Base-by-base conservation (phyloP, 805 yeast species). In the Candida gorgasii region DNA sequence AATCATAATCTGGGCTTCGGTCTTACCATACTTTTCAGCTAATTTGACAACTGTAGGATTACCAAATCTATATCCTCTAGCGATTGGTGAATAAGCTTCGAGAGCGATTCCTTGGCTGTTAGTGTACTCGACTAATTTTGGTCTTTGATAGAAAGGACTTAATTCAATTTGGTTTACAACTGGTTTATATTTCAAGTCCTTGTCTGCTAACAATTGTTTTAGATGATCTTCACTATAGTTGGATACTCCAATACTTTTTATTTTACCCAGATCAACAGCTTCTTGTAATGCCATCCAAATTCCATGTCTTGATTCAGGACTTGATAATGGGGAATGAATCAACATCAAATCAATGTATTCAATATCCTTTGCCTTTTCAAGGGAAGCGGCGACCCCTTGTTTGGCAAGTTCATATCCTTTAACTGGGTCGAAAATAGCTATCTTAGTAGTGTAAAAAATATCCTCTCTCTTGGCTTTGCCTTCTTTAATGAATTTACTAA, bases 281-380 rank as follows among this genome's bases (percentile, higher is more conserved):
- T 86, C 93, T 67, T 88, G 95, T 65, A 88, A 54, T 7, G 89
- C 93, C 42, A 68, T 75, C 83, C 89, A 88, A 29, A 95, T 86
- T 51, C 78, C 85, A 22, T 17, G 45, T 16, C 51, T 38, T 16
- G 39, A 23, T 26, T 41, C 41, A 13, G 38, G 23, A 28, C 30
- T 40, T 11, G 38, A 30, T 7, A 37, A 15, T 18, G 93, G 93
- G 5, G 83, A 92, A 54, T 82, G 87, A 29, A 68, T 49, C 47
- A 71, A 61, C 2, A 69, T 44, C 51, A 70, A 59, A 51, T 70
- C 76, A 38, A 71, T 69, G 47, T 69, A 65, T 3, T 48, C 72
- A 40, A 69, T 60, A 31, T 51, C 36, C 45, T 60, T 61, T 37
- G 66, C 69, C 20, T 58, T 59, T 35, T 53, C 53, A 39, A 66